Conservation (phyloP, 2,329 filamentous ascomycete genomes). For the Fusarium verrucosum region DNA sequence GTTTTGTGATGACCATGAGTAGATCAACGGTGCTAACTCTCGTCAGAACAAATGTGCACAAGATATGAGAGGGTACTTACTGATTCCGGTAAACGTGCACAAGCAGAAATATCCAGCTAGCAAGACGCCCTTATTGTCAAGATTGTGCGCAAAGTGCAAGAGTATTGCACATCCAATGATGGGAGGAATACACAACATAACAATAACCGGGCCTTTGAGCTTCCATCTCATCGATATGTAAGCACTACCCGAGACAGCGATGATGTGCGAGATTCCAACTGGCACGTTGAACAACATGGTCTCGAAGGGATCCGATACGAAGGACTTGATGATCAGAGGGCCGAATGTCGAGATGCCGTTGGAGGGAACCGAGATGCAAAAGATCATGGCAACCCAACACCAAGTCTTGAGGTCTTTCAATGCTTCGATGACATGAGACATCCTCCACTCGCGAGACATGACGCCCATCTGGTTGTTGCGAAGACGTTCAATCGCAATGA, state of each 20-base stretch:
- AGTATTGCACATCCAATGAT: constrained; percentile 66
- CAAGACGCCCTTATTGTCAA: constrained; percentile 57
- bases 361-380: constrained; percentile 65
- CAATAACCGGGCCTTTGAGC: constrained; percentile 65
- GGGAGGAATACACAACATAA: constrained; percentile 64
- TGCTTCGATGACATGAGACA: constrained; percentile 62
- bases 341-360: constrained; percentile 68
- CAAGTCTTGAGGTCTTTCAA: constrained; percentile 67
- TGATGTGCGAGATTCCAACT: constrained; percentile 67
- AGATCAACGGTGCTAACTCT: constrained; percentile 61
- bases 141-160: constrained; percentile 58
- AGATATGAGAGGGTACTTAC: constrained; percentile 42
- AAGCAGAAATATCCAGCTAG: constrained; percentile 67
- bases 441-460: constrained; percentile 61
- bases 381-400: constrained; percentile 65
- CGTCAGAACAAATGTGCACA: constrained; percentile 25
- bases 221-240: constrained; percentile 64
- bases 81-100: constrained; percentile 62
- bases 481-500: constrained; percentile 63
- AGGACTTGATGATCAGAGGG: constrained; percentile 66
- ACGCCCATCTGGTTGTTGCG: constrained; percentile 65
- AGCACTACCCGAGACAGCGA: constrained; percentile 66
- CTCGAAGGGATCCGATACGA: constrained; percentile 65
- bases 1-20: constrained; percentile 69
- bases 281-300: constrained; percentile 70